Evolutionary conservation across 2,329 filamentous ascomycete species (phyloP).

Genomic region (Biscogniauxia marginata): DNA sequence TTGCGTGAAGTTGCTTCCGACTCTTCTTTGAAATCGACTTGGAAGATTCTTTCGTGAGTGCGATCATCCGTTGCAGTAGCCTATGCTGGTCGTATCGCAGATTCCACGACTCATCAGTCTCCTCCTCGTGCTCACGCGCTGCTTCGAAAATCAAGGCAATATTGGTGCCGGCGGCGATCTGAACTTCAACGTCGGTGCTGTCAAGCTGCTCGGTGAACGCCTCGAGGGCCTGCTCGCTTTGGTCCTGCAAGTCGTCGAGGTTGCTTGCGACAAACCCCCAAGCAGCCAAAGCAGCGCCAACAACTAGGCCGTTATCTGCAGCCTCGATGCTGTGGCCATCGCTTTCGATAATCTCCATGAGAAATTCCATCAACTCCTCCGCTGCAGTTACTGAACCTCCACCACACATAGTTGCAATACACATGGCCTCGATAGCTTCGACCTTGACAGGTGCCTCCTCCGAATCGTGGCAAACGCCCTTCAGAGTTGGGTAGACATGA

Average conservation of each 20-base stretch:
- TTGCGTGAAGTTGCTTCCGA: conserved; percentile 47
- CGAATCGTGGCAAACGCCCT: conserved; percentile 64
- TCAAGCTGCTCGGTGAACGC: conserved; percentile 84
- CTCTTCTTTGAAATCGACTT: conserved; percentile 51
- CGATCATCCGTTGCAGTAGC: conserved; percentile 46
- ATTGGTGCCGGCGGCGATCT: conserved; percentile 74
- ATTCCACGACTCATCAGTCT: conserved; percentile 47
- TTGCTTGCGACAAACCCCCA: conserved; percentile 81
- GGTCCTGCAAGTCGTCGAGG: conserved; percentile 69
- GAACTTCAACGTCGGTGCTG: conserved; percentile 68
- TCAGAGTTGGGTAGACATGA: conserved; percentile 55
- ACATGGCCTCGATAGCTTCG: conserved; percentile 70
- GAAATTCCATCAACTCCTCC: conserved; percentile 69
- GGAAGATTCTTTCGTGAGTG: conserved; percentile 46
- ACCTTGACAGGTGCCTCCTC: conserved; percentile 64
- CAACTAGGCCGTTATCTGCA: conserved; percentile 66
- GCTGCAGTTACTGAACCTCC: conserved; percentile 68
- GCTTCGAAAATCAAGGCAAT: conserved; percentile 84
- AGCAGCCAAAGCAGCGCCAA: conserved; percentile 71
- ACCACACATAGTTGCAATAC: conserved; percentile 71
- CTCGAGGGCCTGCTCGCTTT: conserved; percentile 71
- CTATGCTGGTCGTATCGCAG: conserved; percentile 51
- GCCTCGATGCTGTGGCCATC: conserved; percentile 74
- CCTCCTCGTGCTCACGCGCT: conserved; percentile 47
- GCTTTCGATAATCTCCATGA: conserved; percentile 75